phyloP scores from a whole-genome alignment of 164 flowering plant species.

The Brasenia schreberi region DNA sequence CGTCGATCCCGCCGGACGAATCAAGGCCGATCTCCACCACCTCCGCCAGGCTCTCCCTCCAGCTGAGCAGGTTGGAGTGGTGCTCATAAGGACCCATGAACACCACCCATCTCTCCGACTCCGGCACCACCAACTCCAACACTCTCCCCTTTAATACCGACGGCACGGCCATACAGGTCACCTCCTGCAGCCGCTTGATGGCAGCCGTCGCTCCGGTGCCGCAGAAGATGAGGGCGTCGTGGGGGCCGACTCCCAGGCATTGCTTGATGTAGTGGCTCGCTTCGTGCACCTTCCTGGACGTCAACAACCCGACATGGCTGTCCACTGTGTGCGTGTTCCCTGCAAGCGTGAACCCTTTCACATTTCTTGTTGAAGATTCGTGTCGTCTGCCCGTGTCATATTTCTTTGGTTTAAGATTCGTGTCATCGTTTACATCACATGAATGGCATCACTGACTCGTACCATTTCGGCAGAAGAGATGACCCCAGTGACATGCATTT shows the following conservation, averaged over 20 bases:
- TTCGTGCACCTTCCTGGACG: slow-evolving; percentile 12
- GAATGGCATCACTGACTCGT: too few species aligned
- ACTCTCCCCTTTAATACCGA: slow-evolving; percentile 11
- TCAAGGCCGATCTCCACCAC: slow-evolving; percentile 26
- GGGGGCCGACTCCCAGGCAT: slow-evolving; percentile 15
- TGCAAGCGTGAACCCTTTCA: too few species aligned
- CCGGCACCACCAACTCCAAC: not conserved
- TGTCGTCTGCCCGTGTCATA: too few species aligned
- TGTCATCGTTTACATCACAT: too few species aligned
- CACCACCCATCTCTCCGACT: slow-evolving; percentile 18
- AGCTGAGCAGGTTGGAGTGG: slow-evolving; percentile 29
- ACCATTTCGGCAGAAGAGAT: too few species aligned
- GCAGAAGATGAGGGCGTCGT: slow-evolving; percentile 12
- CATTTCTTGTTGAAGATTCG: too few species aligned
- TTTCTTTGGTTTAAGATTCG: too few species aligned
- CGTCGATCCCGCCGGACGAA: slow-evolving; percentile 36
- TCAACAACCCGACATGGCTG: slow-evolving; percentile 14
- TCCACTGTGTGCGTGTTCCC: slow-evolving; percentile 18
- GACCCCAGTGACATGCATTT: too few species aligned
- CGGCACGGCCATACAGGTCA: slow-evolving; percentile 16
- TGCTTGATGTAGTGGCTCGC: slow-evolving; percentile 13
- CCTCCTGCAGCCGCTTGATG: slow-evolving; percentile 20
- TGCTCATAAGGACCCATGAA: slow-evolving; percentile 33
- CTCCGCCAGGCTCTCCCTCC: slow-evolving; percentile 18
- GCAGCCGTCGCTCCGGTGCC: slow-evolving; percentile 21